A percentile compares a stretch with the other conserved stretches of the same genome.
Evolutionary conservation across 2,329 filamentous ascomycete species (phyloP).

Genomic region (Pseudogymnoascus destructans): DNA sequence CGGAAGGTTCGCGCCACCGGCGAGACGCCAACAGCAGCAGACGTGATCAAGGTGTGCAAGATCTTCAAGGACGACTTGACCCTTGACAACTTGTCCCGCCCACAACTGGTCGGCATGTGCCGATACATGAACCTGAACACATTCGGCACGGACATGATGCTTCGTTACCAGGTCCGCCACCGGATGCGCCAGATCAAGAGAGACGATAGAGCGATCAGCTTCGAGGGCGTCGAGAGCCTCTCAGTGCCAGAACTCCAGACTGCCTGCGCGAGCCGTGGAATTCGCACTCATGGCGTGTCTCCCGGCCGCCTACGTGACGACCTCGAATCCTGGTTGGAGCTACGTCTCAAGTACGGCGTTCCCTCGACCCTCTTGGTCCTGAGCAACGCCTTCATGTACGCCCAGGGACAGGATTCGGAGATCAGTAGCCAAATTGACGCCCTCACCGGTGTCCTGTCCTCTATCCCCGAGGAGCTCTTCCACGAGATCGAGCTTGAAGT

Average conservation of each 20-base stretch:
- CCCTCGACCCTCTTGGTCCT: slow-evolving; percentile 90
- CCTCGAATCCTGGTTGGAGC: slow-evolving; percentile 83
- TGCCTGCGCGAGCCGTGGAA: slow-evolving; percentile 80
- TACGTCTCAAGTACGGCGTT: slow-evolving; percentile 87
- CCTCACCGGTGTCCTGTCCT: slow-evolving; percentile 79
- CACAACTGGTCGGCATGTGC: slow-evolving; percentile 94
- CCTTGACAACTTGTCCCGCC: slow-evolving; percentile 88
- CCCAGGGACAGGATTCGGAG: slow-evolving; percentile 67
- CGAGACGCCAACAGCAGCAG: slow-evolving; percentile 72
- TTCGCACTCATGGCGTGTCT: slow-evolving; percentile 84
- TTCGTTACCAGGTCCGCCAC: slow-evolving; percentile 91
- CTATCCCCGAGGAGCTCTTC: slow-evolving; percentile 95
- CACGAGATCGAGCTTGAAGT: slow-evolving; percentile 99
- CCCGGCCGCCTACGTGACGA: slow-evolving; percentile 81
- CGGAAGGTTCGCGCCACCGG: slow-evolving; percentile 86
- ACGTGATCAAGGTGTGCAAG: slow-evolving; percentile 98
- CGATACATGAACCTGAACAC: slow-evolving; percentile 96
- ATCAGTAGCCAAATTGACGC: slow-evolving; percentile 86
- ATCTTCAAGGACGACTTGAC: slow-evolving; percentile 97
- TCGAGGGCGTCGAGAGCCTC: slow-evolving; percentile 82
- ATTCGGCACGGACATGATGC: slow-evolving; percentile 94
- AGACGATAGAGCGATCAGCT: slow-evolving; percentile 87
- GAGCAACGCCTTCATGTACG: slow-evolving; percentile 96
- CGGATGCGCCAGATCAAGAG: slow-evolving; percentile 99
- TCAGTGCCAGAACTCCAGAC: slow-evolving; percentile 89